Percentiles rank a stretch among this genome's conserved stretches.
phyloP scores from a whole-genome alignment of 495 filamentous ascomycete species.

The Trichoderma asperelloides region DNA sequence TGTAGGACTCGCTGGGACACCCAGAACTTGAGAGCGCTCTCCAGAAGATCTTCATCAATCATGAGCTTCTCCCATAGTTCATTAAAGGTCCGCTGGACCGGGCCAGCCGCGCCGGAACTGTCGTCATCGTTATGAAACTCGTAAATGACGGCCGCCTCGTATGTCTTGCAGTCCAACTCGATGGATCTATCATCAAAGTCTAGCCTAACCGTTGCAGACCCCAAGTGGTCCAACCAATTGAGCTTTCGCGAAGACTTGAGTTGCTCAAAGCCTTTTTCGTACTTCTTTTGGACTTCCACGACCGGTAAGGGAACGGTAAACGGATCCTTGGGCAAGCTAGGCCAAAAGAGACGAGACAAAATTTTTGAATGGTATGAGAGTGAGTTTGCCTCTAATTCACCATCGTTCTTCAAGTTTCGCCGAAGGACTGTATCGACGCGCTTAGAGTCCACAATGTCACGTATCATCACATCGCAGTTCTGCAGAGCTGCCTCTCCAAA shows the following conservation, averaged over 20 bases:
- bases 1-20: conserved; percentile 65
- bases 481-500: conserved; percentile 82
- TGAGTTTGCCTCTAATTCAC: conserved; percentile 15
- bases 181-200: conserved; percentile 73
- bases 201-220: conserved; percentile 70
- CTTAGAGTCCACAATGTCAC: conserved; percentile 81
- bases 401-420: conserved; percentile 22
- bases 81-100: conserved; percentile 45
- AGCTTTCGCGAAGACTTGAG: conserved; percentile 78
- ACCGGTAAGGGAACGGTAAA: conserved; percentile 65
- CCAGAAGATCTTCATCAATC: conserved; percentile 70
- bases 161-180: conserved; percentile 58
- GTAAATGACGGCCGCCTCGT: conserved; percentile 84
- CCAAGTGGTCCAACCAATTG: conserved; percentile 76
- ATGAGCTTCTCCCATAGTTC: conserved; percentile 56
- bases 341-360: conserved; percentile 92
- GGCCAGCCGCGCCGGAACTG: conserved; percentile 13
- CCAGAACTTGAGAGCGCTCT: conserved; percentile 80
- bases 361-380: conserved; percentile 64
- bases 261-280: conserved; percentile 65
- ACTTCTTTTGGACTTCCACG: conserved; percentile 52
- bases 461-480: conserved; percentile 92
- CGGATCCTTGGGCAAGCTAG: conserved; percentile 63
- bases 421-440: conserved; percentile 59
- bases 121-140: conserved; percentile 53